Evolutionary conservation across 192 early-diverging fungal genomes (phyloP), one percentile per base, ranked within the genome.

Genomic region (Podila epicladia): DNA sequence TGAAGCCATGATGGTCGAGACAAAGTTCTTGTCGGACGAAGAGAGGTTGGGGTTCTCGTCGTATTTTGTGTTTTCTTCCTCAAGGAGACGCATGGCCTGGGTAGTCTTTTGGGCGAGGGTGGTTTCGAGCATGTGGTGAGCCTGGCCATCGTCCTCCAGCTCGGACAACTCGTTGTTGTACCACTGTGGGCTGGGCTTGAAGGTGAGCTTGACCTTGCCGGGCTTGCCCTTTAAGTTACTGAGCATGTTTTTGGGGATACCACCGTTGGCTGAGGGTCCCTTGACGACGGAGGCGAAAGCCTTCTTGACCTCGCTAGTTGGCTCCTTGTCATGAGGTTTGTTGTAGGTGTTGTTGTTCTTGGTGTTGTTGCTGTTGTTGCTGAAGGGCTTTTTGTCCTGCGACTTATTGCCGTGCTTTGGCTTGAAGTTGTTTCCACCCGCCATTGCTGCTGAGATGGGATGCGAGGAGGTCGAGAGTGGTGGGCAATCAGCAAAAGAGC

Each of bases 1-100:
- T 33, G 94, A 95, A 57, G 90, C 83, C 80, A 99, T 83, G 41
- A 99, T 94, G 55, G 93, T 95, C 22, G 92, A 85, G 19, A 98
- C 88, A 82, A 98, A 99, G 48, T 89, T 89, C 63, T 88, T 87
- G 86, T 99, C 96, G 24, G 95, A 92, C 5, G 91, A 88, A 13
- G 92, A 92, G 48, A 92, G 82, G 32, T 85, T 85, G 53, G 84
- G 83, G 35, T 85, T 82, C 49, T 85, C 85, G 48, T 89, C 86
- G 63, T 88, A 88, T 33, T 76, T 65, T 28, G 85, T 69, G 76
- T 91, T 93, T 62, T 97, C 95, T 45, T 84, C 65, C 29, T 87
- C 84, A 72, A 93, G 85, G 20, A 96, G 79, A 24, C 87, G 72
- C 66, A 87, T 89, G 0, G 95, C 94, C 71, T 83, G 83, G 9